Evolutionary conservation across 352 stramenopile species (phyloP), one percentile per base, ranked within the genome.

Genomic region (Thraustochytrium sp.): DNA sequence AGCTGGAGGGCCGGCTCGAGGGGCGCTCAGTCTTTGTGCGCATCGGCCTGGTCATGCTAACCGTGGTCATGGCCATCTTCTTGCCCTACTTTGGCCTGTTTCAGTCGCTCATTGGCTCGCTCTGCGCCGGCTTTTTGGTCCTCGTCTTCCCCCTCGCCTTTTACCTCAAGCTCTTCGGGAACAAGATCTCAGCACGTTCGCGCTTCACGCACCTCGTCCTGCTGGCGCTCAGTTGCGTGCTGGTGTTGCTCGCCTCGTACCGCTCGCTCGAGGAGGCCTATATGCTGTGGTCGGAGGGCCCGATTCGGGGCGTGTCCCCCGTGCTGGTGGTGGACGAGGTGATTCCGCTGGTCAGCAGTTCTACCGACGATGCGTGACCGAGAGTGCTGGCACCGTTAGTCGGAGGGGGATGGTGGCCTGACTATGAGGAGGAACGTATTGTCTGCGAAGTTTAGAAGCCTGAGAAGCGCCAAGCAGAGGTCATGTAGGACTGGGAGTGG

Each of bases 61-160:
- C 75, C 16, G 75, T 73, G 9, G 26, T 62, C 42, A 44, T 84
- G 59, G 75, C 75, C n/a, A 49, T 84, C 75, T 83, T 48, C 29
- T 37, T 84, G 36, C 75, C 75, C 26, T 84, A 83, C 75, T 84
- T 84, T 61, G 75, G 75, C 13, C 44, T 84, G n/a, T 84, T 84
- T 29, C 75, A 84, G 59, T 51, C 75, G 3, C 75, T 84, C 26
- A 54, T 84, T 38, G 75, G 75, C 42, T 84, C 75, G 9, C 51
- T 84, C 40, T 84, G 75, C 38, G 75, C 75, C 8, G 75, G 75
- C 38, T 76, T 84, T 23, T 61, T 84, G 13, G 75, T 84, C 31
- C 55, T 84, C 44, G 84, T 84, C 38, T 84, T 84, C 61, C 75
- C 75, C 16, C 44, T 84, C 31, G 42, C 26, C 1, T 84, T 84